These are phyloP conservation scores for Mitragyna speciosa DNA, from an alignment of 257 asterid genomes.

Conservation along the genomic window DNA sequence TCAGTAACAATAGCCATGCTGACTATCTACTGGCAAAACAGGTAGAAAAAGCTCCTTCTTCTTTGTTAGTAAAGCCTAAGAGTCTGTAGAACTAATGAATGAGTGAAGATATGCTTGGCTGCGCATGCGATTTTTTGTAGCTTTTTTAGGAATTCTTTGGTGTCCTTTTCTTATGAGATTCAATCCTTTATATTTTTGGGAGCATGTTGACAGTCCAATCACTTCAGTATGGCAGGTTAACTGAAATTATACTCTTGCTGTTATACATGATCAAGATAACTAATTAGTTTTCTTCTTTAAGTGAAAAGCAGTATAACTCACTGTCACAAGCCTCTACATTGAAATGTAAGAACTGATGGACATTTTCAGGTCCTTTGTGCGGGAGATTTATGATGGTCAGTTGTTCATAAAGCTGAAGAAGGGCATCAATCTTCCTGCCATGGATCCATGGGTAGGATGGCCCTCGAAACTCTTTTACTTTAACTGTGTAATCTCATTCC, in stretches of 20 bases:
- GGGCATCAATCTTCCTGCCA: slow-evolving; percentile 80
- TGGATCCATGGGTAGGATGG: slow-evolving; percentile 96
- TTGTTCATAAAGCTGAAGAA: slow-evolving; percentile 79
- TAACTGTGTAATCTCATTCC: slow-evolving; percentile 5
- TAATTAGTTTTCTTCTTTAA: neutral
- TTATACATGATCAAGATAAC: neutral
- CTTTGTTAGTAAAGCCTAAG: neutral
- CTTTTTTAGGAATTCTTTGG: neutral
- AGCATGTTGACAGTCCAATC: neutral
- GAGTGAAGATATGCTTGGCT: neutral
- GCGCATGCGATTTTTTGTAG: neutral
- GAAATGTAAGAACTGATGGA: slow-evolving; percentile 1
- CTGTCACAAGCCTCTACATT: neutral
- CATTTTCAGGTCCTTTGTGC: slow-evolving; percentile 70
- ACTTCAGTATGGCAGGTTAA: neutral
- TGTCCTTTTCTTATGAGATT: neutral
- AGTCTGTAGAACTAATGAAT: neutral
- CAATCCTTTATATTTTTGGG: neutral
- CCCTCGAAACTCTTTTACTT: neutral
- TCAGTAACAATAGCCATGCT: neutral
- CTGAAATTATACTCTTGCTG: neutral
- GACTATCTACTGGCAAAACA: neutral
- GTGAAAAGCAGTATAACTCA: neutral
- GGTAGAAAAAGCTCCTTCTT: neutral
- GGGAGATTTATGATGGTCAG: slow-evolving; percentile 94